Evolutionary conservation across 2,329 filamentous ascomycete species (phyloP).

Genomic region (Byssochlamys sp.): DNA sequence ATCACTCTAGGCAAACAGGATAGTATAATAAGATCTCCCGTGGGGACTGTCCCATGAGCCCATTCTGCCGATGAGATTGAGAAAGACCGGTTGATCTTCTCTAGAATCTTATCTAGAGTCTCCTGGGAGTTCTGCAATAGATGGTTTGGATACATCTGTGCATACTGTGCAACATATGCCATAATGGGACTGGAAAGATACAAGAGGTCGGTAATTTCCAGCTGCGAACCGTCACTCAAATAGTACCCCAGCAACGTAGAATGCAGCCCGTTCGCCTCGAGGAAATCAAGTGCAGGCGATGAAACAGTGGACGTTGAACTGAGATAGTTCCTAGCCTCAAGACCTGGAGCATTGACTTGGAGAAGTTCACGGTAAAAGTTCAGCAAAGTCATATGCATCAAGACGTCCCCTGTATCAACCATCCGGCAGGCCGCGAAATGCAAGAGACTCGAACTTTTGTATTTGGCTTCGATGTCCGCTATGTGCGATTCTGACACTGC

Average conservation of each 20-base stretch:
- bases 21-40: constrained; percentile 49
- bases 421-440: constrained; percentile 48
- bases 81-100: constrained; percentile 39
- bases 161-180: constrained; percentile 50
- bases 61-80: constrained; percentile 38
- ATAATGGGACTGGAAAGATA: constrained; percentile 48
- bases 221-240: constrained; percentile 38
- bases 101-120: constrained; percentile 36
- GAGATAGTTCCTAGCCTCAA: constrained; percentile 19
- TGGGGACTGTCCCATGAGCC: constrained; percentile 46
- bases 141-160: constrained; percentile 45
- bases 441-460: constrained; percentile 37
- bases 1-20: constrained; percentile 46
- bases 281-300: constrained; percentile 41
- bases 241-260: constrained; percentile 41
- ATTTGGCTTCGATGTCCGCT: constrained; percentile 41
- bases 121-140: constrained; percentile 37
- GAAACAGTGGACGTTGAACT: constrained; percentile 30
- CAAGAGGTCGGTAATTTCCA: constrained; percentile 43
- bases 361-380: constrained; percentile 50
- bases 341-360: constrained; percentile 30
- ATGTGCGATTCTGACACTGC: constrained; percentile 43
- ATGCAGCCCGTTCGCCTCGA: constrained; percentile 44
- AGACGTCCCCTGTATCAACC: constrained; percentile 49
- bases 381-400: constrained; percentile 52